Base-by-base conservation (phyloP, 1,284 basidiomycete genomes). In the Melampsora americana region DNA sequence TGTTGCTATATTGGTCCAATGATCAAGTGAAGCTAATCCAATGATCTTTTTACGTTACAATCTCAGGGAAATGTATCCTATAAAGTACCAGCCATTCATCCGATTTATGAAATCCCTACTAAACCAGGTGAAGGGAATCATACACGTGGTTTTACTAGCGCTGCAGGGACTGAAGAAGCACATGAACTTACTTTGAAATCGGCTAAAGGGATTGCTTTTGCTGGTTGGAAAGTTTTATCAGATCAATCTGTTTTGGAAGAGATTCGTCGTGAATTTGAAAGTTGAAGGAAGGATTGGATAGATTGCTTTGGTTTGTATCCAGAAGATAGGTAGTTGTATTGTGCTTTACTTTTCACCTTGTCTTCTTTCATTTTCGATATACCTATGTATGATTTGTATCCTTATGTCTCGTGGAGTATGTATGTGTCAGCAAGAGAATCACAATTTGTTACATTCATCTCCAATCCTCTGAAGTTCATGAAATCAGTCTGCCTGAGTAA, bases 171-270 rank as follows among this genome's bases (percentile, higher is more conserved):
- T 23, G 82, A 83, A 60, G 87, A 87, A 78, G 89, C 90, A 16
- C 90, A 91, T 79, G 82, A 85, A 56, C 85, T 86, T 16, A 86
- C 87, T 46, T 84, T 91, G 79, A 81, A 83, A 16, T 82, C 88
- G 32, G 85, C 87, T 32, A 89, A 88, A 80, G 88, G 85, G 23
- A 82, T 92, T 39, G 88, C 90, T 4, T 83, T 86, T 73, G 87
- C 85, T 0, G 89, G 86, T 4, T 85, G 89, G 77, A 86, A 87
- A 53, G 84, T 88, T 26, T 82, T 90, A 2, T 83, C 84, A 11
- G 88, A 91, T 77, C 84, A 86, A 11, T 80, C 79, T n/a, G 90
- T 90, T 81, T 87, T 86, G 68, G 77, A 82, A 20, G 83, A 87
- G 84, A 90, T 88, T 77, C 79, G 70, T 53, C 32, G 77, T 30